A percentile compares a stretch with the other conserved stretches of the same genome.
These are phyloP conservation scores for Dimocarpus longan DNA, from an alignment of 345 rosid genomes.

Conservation along the genomic window DNA sequence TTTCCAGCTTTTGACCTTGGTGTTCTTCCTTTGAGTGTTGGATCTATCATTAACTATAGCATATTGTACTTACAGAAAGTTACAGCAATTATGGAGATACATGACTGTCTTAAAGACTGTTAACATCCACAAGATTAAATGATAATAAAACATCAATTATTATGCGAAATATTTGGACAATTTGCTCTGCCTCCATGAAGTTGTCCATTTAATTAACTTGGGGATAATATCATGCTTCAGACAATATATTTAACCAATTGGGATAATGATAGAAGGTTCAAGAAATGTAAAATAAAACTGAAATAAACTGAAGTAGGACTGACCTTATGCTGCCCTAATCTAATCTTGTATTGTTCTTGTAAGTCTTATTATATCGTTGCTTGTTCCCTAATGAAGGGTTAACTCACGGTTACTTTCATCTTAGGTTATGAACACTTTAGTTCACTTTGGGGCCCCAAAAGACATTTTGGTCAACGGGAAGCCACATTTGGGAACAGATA, in stretches of 20 bases:
- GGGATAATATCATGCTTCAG: neutral
- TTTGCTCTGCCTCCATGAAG: neutral
- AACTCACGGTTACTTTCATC: conserved; percentile 18
- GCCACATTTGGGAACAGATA: conserved; percentile 98
- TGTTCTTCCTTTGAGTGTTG: neutral
- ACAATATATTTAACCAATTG: neutral
- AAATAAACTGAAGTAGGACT: neutral
- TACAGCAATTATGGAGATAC: neutral
- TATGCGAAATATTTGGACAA: neutral
- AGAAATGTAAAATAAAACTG: neutral
- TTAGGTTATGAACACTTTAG: conserved; percentile 89
- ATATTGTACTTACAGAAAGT: neutral
- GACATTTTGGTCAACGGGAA: conserved; percentile 81
- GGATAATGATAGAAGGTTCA: neutral
- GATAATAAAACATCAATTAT: neutral
- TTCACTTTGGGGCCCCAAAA: conserved; percentile 90
- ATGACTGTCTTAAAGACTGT: neutral
- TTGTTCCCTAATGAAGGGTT: neutral
- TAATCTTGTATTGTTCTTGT: neutral
- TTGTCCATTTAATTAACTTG: neutral
- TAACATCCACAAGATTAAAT: neutral
- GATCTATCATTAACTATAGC: neutral
- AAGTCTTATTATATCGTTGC: neutral
- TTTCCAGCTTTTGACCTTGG: neutral
- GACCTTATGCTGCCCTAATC: conserved; percentile 1